Evolutionary conservation across 345 rosid species (phyloP), one percentile per base, ranked within the genome.

Genomic region (Geranium brycei): DNA sequence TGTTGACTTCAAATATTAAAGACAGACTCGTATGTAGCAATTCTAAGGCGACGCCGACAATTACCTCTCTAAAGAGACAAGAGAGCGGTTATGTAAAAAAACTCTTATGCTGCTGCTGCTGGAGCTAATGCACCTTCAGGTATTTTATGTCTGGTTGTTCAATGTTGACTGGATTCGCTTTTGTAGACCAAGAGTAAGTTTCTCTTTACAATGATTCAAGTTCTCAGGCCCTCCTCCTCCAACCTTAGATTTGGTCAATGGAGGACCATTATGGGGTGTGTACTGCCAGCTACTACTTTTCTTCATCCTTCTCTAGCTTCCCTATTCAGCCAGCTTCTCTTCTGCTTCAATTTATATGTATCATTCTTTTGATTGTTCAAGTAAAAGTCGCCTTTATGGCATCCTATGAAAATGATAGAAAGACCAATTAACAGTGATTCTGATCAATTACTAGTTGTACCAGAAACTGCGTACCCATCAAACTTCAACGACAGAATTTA

Each of bases 361-460:
- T 90, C 87, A 10, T 74, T 83, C 61, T 90, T n/a, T n/a, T n/a
- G n/a, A n/a, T n/a, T 74, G 82, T 84, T 85, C 79, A 88, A 82
- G 77, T 93, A 88, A 71, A 93, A 88, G 65, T 93, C 96, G 58
- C 77, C 82, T 93, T 93, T 86, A 85, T 90, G 31, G 95, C 86
- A 71, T 90, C 97, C 99, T 90, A 19, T 35, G n/a, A 35, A 30
- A 31, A 19, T 30, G 19, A 31, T 63, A 8, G n/a, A 59, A 69
- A 16, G 7, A 35, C 40, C 5, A 31, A 35, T 30, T 15, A 18
- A 40, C 58, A 51, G 41, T 38, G 57, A 1, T 51, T 56, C 55
- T 23, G 57, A 11, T 32, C 38, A 23, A 2, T 15, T 31, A 64
- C 13, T 31, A 30, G 19, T 59, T 23, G 28, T 23, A 23, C 28